Conservation (phyloP, 495 filamentous ascomycete genomes). For the Cryomyces minteri region DNA sequence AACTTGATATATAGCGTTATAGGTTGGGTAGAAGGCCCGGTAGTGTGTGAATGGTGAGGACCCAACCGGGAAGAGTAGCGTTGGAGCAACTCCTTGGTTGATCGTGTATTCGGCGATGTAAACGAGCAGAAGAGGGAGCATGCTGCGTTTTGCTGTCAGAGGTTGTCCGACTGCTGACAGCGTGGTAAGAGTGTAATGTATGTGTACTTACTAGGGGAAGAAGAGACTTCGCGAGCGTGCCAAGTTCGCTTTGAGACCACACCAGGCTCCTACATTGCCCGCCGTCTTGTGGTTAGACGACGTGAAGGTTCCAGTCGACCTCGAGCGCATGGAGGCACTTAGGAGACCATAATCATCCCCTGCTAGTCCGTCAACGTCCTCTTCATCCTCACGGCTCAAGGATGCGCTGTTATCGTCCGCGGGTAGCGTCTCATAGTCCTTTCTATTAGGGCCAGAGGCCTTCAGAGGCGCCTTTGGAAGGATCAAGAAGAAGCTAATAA, state of each 20-base stretch:
- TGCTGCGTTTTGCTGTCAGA: constrained; percentile 29
- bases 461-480: constrained; percentile 46
- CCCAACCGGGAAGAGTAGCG: constrained; percentile 65
- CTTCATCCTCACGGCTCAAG: constrained; percentile 9
- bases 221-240: constrained; percentile 35
- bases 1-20: constrained; percentile 79
- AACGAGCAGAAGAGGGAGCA: constrained; percentile 80
- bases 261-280: constrained; percentile 7
- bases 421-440: constrained; percentile 19
- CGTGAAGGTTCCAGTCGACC: constrained; percentile 5
- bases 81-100: constrained; percentile 83
- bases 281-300: background rate
- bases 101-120: constrained; percentile 94
- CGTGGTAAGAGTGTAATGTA: background rate
- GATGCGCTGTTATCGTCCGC: background rate
- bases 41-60: constrained; percentile 60
- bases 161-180: background rate
- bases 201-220: constrained; percentile 41
- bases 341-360: constrained; percentile 20
- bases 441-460: constrained; percentile 25
- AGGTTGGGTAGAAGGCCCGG: constrained; percentile 84
- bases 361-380: constrained; percentile 19
- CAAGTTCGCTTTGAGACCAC: constrained; percentile 29
- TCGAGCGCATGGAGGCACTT: constrained; percentile 13
- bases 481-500: constrained; percentile 64